These are phyloP conservation scores for Conticribra weissflogii DNA, from an alignment of 108 stramenopile genomes.

Conservation along the genomic window DNA sequence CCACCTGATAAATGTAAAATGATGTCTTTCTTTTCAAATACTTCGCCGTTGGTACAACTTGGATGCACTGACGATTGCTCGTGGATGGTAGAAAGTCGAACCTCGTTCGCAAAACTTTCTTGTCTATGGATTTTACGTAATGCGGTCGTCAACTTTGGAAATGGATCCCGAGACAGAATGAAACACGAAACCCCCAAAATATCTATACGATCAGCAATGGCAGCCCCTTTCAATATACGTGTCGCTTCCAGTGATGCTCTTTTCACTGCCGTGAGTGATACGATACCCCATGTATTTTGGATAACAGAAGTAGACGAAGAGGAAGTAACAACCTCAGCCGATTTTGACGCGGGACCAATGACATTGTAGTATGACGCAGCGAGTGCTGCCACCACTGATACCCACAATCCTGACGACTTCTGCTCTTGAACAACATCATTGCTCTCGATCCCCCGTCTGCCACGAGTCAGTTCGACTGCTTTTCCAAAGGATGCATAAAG, in stretches of 20 bases:
- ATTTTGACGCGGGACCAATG: slow-evolving; percentile 61
- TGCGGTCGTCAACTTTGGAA: slow-evolving; percentile 50
- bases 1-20: slow-evolving; percentile 86
- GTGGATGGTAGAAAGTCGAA: slow-evolving; percentile 58
- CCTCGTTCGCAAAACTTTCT: slow-evolving; percentile 38
- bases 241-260: slow-evolving; percentile 74
- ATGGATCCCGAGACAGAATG: slow-evolving; percentile 66
- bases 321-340: slow-evolving; percentile 50
- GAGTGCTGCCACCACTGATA: slow-evolving; percentile 64
- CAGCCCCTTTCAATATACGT: slow-evolving; percentile 74
- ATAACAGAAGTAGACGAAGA: slow-evolving; percentile 65
- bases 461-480: slow-evolving; percentile 63
- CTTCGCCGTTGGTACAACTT: slow-evolving; percentile 32
- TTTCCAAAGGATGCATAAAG: slow-evolving; percentile 82
- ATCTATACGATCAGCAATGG: slow-evolving; percentile 75
- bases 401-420: slow-evolving; percentile 46
- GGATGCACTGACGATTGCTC: slow-evolving; percentile 42
- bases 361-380: slow-evolving; percentile 82
- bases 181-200: slow-evolving; percentile 81
- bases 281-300: slow-evolving; percentile 84
- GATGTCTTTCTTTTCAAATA: slow-evolving; percentile 58
- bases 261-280: slow-evolving; percentile 74
- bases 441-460: slow-evolving; percentile 22
- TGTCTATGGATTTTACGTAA: slow-evolving; percentile 40
- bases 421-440: slow-evolving; percentile 8